Conservation (phyloP, 75 land plant species). For the Picea glauca region DNA sequence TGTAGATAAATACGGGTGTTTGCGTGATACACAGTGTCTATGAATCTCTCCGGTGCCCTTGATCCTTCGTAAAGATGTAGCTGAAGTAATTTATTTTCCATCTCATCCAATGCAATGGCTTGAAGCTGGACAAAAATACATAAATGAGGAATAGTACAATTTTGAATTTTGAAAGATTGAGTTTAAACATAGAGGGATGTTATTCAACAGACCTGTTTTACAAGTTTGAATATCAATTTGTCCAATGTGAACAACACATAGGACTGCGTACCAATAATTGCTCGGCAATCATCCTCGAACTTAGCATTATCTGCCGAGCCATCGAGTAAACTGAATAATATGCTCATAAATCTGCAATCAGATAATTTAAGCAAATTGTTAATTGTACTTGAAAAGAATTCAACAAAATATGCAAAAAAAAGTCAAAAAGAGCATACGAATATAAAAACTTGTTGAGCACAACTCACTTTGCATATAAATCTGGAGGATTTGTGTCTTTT, state of each 20-base stretch:
- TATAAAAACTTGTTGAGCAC: not conserved
- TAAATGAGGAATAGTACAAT: not conserved
- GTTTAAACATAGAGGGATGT: not conserved
- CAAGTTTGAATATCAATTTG: constrained; percentile 85
- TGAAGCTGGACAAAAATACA: constrained; percentile 61
- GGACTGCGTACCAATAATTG: constrained; percentile 95
- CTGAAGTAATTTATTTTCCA: constrained; percentile 74
- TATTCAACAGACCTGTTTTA: constrained; percentile 65
- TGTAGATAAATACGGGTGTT: constrained; percentile 82
- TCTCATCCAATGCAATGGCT: constrained; percentile 74
- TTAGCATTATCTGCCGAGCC: constrained; percentile 91
- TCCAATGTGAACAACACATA: constrained; percentile 94
- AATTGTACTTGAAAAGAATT: too few relatives aligned
- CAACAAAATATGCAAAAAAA: too few relatives aligned
- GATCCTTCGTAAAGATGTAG: constrained; percentile 82
- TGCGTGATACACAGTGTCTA: constrained; percentile 82
- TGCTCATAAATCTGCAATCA: constrained; percentile 65
- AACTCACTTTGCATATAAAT: constrained; percentile 68
- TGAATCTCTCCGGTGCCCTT: constrained; percentile 56
- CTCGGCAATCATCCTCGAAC: constrained; percentile 97
- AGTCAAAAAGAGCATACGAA: not conserved
- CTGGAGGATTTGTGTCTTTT: constrained; percentile 55
- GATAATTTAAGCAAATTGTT: not conserved
- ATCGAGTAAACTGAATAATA: constrained; percentile 76
- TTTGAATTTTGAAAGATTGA: not conserved